Evolutionary conservation across 352 stramenopile genomes (phyloP), one percentile per base, ranked within the genome.

Genomic region (Elongisporangium prolatum): DNA sequence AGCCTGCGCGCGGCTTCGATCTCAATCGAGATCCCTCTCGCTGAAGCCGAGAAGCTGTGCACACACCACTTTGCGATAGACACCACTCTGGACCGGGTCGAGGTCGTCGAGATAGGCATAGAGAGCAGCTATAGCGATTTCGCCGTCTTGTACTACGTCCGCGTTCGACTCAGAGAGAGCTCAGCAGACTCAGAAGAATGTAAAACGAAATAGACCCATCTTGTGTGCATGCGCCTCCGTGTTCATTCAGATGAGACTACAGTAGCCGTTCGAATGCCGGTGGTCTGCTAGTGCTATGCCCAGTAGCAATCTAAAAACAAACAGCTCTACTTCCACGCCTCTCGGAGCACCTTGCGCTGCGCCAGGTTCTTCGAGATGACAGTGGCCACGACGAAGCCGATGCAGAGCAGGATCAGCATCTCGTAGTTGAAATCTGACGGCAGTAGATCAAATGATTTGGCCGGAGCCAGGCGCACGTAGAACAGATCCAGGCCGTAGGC

Each of bases 351-450:
- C 67, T 95, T 95, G 59, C 81, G 80, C 49, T 83, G 68, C 20
- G 84, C 76, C 8, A 94, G 69, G 16, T 67, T 59, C 59, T 86
- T 86, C 1, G 88, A 75, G 10, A 89, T 53, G 54, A 92, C 75
- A 4, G 86, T 91, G 22, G 71, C 84, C 20, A 79, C 75, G 50
- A 97, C 67, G 57, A 99, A 88, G 28, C 75, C 91, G 47, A 95
- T 61, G 52, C 95, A 90, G 38, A 98, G 74, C 25, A 97, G 64
- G 22, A 96, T 82, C n/a, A 99, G 74, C 64, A 98, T 81, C 64
- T 91, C 78, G 61, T 95, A 88, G 69, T 98, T 98, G 67, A 98
- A 99, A 73, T 97, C 94, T 50, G 96, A 95, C 6, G 96, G 92
- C 21, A 99, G 75, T 53, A 98, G 74, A 68, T 99, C 96, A 61